Percentiles rank a stretch among this genome's conserved stretches.
Conservation (phyloP, 1,284 basidiomycete species). For the Filobasidium uniguttulatum region DNA sequence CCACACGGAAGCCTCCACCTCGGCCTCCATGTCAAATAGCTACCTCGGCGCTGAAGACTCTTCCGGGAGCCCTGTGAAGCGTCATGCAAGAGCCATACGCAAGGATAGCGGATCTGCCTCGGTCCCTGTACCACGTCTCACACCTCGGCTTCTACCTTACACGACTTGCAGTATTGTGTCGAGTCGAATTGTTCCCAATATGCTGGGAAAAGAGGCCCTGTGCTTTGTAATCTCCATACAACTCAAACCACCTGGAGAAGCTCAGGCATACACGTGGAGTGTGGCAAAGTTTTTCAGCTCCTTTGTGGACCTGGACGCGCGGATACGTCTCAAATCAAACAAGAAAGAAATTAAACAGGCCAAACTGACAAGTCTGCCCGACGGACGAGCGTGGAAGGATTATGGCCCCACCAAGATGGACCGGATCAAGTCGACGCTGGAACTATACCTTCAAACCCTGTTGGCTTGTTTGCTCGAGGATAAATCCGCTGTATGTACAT, state of each 20-base stretch:
- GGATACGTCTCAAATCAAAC: conserved; percentile 45
- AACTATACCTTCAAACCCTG: conserved; percentile 75
- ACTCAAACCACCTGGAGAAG: conserved; percentile 25
- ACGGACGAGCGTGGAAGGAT: conserved; percentile 87
- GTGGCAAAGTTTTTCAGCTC: conserved; percentile 90
- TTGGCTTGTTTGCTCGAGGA: conserved; percentile 70
- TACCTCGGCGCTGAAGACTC: too few relatives aligned
- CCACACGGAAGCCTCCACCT: conserved; percentile 1
- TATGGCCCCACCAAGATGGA: conserved; percentile 93
- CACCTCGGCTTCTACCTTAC: conserved; percentile 28
- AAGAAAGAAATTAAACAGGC: conserved; percentile 58
- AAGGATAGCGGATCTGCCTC: neutral
- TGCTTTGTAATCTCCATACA: conserved; percentile 33
- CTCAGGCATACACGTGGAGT: conserved; percentile 55
- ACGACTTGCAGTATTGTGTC: conserved; percentile 31
- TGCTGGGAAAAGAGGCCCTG: conserved; percentile 31
- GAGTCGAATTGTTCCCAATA: conserved; percentile 31
- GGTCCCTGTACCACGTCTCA: conserved; percentile 16
- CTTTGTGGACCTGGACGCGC: conserved; percentile 63
- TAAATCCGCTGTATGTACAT: conserved; percentile 71
- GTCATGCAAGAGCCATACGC: neutral
- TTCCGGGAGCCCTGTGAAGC: too few relatives aligned
- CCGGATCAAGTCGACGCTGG: conserved; percentile 74
- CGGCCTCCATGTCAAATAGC: conserved; percentile 2
- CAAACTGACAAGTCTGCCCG: conserved; percentile 68